Percentiles rank a stretch among this genome's conserved stretches.
phyloP scores from a whole-genome alignment of 768 basidiomycete species.

The Hericium rajendrae region DNA sequence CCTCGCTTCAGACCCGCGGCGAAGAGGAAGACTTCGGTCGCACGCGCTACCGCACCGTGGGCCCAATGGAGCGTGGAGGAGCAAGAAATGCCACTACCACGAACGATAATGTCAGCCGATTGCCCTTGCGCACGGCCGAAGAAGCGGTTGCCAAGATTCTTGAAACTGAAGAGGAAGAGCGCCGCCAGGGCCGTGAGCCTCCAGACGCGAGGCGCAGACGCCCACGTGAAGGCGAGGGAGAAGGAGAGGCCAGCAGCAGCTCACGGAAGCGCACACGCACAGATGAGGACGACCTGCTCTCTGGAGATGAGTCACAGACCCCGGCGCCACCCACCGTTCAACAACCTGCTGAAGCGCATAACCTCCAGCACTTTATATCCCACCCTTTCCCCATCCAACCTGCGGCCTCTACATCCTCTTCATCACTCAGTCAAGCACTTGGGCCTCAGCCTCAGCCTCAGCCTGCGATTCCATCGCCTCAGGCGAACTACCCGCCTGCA shows the following conservation, averaged over 20 bases:
- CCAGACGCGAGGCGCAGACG: conserved; percentile 13
- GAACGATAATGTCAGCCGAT: conserved; percentile 5
- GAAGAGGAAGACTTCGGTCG: conserved; percentile 17
- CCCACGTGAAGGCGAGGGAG: not conserved
- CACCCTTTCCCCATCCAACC: not conserved
- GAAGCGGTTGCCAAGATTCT: conserved; percentile 15
- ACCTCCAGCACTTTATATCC: not conserved
- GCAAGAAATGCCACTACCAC: conserved; percentile 3
- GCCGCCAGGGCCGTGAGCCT: conserved; percentile 12
- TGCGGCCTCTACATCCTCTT: not conserved
- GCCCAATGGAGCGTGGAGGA: conserved; percentile 15
- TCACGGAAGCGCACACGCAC: not conserved
- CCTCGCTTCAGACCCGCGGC: conserved; percentile 14
- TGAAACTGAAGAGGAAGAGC: conserved; percentile 13
- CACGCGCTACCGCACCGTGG: conserved; percentile 11
- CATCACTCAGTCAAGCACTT: not conserved
- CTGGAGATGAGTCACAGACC: not conserved
- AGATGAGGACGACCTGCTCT: not conserved
- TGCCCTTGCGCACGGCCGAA: conserved; percentile 14
- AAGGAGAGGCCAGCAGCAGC: not conserved
- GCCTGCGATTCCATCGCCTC: not conserved
- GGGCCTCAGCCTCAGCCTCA: not conserved
- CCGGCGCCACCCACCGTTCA: not conserved
- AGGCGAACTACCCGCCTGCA: not conserved
- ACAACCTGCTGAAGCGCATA: too few relatives aligned